Percentiles rank a stretch among this genome's conserved stretches.
These are phyloP conservation scores for Neopestalotiopsis rosae DNA, from an alignment of 2,329 filamentous ascomycete genomes.

Conservation along the genomic window DNA sequence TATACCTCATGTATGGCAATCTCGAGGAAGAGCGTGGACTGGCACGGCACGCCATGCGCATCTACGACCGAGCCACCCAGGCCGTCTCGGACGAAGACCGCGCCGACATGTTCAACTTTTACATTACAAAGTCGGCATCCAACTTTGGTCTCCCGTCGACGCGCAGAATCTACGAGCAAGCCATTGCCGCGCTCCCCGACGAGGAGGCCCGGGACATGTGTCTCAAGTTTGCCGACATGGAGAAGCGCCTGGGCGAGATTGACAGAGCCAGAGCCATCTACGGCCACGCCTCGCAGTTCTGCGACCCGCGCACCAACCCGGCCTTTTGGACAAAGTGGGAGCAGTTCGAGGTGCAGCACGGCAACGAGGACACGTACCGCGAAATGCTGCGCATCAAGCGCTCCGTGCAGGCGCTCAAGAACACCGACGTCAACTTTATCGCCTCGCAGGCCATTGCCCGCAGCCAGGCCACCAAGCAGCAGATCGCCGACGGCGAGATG, in stretches of 20 bases:
- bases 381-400: constrained; percentile 98
- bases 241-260: constrained; percentile 88
- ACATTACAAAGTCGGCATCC: constrained; percentile 97
- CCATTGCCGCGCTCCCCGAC: constrained; percentile 92
- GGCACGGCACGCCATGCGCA: constrained; percentile 96
- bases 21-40: constrained; percentile 95
- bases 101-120: constrained; percentile 98
- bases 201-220: constrained; percentile 96
- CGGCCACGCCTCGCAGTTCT: constrained; percentile 95
- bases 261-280: constrained; percentile 95
- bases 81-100: constrained; percentile 94
- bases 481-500: constrained; percentile 42
- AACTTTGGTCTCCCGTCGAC: constrained; percentile 98
- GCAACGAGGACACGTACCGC: constrained; percentile 99
- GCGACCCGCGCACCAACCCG: constrained; percentile 88
- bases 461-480: constrained; percentile 63
- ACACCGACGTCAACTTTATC: constrained; percentile 98
- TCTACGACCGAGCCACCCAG: constrained; percentile 95
- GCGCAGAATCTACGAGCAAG: constrained; percentile 92
- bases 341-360: constrained; percentile 94
- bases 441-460: constrained; percentile 92
- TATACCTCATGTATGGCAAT: constrained; percentile 98
- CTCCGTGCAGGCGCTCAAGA: constrained; percentile 96
- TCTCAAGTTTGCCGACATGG: constrained; percentile 98
- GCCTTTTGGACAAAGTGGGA: constrained; percentile 98